Conservation (phyloP, 2,329 filamentous ascomycete species). For the Torrubiella hemipterigena region DNA sequence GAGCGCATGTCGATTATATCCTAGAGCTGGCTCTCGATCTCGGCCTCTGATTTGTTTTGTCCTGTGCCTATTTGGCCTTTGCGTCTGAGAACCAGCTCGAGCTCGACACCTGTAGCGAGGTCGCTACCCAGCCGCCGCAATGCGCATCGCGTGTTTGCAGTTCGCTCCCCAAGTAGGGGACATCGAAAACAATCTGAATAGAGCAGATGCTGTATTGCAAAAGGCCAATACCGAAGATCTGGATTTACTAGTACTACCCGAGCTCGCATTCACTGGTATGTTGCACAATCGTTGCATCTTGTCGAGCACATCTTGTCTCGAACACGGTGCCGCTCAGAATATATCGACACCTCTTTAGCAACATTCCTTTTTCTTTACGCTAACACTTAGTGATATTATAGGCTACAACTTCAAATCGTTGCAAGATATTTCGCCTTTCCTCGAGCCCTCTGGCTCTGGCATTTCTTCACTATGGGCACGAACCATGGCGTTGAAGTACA, state of each 20-base stretch:
- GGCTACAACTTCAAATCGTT: constrained; percentile 71
- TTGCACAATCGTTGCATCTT: constrained; percentile 2
- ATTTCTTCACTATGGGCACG: constrained; percentile 62
- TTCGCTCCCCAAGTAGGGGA: constrained; percentile 61
- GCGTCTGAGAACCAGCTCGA: too few species aligned
- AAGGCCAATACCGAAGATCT: constrained; percentile 38
- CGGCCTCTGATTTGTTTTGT: too few species aligned
- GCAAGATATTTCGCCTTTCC: constrained; percentile 52
- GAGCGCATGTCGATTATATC: too few species aligned
- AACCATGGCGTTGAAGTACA: constrained; percentile 50
- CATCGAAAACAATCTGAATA: constrained; percentile 56
- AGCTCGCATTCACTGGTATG: constrained; percentile 63
- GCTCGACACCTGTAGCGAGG: too few species aligned
- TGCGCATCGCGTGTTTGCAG: constrained; percentile 60
- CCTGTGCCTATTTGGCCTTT: too few species aligned
- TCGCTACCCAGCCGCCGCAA: too few species aligned
- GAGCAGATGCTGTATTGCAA: constrained; percentile 52
- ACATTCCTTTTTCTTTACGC: neutral
- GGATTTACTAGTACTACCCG: constrained; percentile 62
- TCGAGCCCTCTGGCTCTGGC: constrained; percentile 55
- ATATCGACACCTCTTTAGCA: neutral
- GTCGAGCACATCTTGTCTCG: neutral
- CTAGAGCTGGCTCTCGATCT: too few species aligned
- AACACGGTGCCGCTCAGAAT: neutral
- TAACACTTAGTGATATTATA: constrained; percentile 13